phyloP scores from a whole-genome alignment of 2,329 filamentous ascomycete genomes.

The Xylariaceae sp. region DNA sequence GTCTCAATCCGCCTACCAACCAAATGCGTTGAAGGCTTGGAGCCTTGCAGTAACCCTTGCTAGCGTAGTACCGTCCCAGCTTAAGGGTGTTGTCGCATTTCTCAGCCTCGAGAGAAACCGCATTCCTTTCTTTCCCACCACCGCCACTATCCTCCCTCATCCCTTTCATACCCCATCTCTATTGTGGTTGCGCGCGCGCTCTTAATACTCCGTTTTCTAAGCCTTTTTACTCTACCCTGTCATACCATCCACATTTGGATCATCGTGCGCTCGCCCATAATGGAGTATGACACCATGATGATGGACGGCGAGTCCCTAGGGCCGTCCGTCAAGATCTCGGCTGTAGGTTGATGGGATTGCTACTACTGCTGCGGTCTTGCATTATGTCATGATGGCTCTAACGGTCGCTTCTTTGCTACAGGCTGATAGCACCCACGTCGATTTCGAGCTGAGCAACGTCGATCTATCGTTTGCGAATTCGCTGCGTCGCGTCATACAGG shows the following conservation, averaged over 20 bases:
- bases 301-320: conserved; percentile 65
- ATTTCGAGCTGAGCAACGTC: conserved; percentile 90
- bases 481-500: conserved; percentile 86
- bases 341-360: conserved; percentile 48
- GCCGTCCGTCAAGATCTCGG: conserved; percentile 66
- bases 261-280: not conserved
- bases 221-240: not conserved
- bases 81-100: too few relatives aligned
- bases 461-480: conserved; percentile 94
- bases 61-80: too few relatives aligned
- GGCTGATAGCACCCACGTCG: conserved; percentile 81
- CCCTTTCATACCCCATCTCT: not conserved
- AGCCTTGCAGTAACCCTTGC: too few relatives aligned
- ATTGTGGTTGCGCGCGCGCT: not conserved
- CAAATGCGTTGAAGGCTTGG: too few relatives aligned
- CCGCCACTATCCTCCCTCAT: conserved; percentile 3
- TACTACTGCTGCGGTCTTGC: not conserved
- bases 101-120: conserved; percentile 17
- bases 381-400: conserved; percentile 27
- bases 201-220: not conserved
- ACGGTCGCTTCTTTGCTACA: conserved; percentile 47
- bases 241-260: not conserved
- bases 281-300: conserved; percentile 68
- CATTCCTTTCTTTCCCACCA: conserved; percentile 9
- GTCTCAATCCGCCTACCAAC: too few relatives aligned